Percentiles rank a stretch among this genome's conserved stretches.
Conservation (phyloP, 495 filamentous ascomycete species). For the Pseudevernia furfuracea region DNA sequence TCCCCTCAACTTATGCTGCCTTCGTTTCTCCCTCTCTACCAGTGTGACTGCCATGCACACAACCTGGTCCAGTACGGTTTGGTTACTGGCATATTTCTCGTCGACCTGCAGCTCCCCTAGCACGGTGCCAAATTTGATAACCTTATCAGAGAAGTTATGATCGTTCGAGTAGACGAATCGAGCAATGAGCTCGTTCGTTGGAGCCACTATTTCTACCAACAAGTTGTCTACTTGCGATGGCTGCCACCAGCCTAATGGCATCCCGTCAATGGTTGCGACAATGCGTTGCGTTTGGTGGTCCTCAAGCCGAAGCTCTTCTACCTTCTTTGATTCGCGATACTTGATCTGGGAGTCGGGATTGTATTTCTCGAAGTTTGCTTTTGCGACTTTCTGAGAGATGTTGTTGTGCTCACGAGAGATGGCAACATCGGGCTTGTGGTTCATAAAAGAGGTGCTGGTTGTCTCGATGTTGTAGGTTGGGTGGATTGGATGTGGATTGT, state of each 20-base stretch:
- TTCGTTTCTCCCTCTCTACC: constrained; percentile 2
- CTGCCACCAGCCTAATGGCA: not conserved
- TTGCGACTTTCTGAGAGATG: constrained; percentile 1
- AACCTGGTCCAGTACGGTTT: not conserved
- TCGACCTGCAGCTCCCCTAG: constrained; percentile 1
- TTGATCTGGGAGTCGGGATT: not conserved
- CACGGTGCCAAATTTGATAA: constrained; percentile 1
- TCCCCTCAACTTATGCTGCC: not conserved
- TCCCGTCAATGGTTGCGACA: not conserved
- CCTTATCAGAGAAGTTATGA: not conserved
- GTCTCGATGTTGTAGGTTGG: constrained; percentile 5
- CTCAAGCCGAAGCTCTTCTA: constrained; percentile 6
- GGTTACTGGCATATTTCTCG: not conserved
- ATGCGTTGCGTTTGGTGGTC: not conserved
- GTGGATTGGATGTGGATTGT: not conserved
- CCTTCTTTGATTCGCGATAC: not conserved
- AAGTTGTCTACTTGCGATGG: constrained; percentile 1
- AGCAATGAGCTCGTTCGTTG: constrained; percentile 9
- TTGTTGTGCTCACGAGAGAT: not conserved
- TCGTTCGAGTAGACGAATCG: constrained; percentile 2
- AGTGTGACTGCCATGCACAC: constrained; percentile 2
- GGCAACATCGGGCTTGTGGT: constrained; percentile 4
- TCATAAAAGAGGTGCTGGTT: not conserved
- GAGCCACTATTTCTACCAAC: not conserved
- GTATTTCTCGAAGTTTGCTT: constrained; percentile 9